Evolutionary conservation across 2,329 filamentous ascomycete species (phyloP).

Genomic region (Penicillium sp.): DNA sequence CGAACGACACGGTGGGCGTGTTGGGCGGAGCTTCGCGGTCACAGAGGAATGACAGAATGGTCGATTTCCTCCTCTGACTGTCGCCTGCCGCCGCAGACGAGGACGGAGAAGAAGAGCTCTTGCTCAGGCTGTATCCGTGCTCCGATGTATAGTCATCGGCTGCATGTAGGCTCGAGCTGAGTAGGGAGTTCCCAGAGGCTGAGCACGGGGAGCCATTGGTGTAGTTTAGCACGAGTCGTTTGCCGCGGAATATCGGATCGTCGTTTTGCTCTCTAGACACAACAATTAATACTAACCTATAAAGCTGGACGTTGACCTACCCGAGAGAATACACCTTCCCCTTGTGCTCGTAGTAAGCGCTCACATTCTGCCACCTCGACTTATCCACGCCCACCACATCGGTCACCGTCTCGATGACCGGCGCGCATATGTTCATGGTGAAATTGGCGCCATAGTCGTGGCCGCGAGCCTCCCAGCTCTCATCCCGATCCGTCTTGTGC

Average conservation of each 20-base stretch:
- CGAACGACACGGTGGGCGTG: slow-evolving; percentile 72
- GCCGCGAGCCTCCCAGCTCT: slow-evolving; percentile 47
- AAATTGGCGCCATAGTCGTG: slow-evolving; percentile 51
- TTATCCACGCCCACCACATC: slow-evolving; percentile 45
- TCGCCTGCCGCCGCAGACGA: slow-evolving; percentile 13
- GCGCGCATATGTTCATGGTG: slow-evolving; percentile 49
- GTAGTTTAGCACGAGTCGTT: slow-evolving; percentile 71
- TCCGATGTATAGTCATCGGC: slow-evolving; percentile 21
- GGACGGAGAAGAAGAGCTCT: not conserved
- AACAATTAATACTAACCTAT: not conserved
- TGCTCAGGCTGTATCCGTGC: not conserved
- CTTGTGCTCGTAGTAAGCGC: slow-evolving; percentile 45
- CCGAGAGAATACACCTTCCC: slow-evolving; percentile 45
- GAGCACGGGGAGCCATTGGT: slow-evolving; percentile 69
- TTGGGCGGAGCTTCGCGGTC: slow-evolving; percentile 71
- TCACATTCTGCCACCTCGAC: slow-evolving; percentile 43
- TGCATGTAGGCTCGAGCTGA: slow-evolving; percentile 7
- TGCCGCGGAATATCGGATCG: slow-evolving; percentile 46
- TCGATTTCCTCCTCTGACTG: slow-evolving; percentile 58
- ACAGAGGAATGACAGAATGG: slow-evolving; percentile 89
- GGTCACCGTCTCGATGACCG: slow-evolving; percentile 45
- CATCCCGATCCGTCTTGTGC: slow-evolving; percentile 34
- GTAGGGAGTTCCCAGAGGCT: slow-evolving; percentile 16
- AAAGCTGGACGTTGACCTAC: slow-evolving; percentile 34
- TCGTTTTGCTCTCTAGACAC: slow-evolving; percentile 40